Evolutionary conservation across 805 yeast species (phyloP).

Genomic region (Candida insectalens): DNA sequence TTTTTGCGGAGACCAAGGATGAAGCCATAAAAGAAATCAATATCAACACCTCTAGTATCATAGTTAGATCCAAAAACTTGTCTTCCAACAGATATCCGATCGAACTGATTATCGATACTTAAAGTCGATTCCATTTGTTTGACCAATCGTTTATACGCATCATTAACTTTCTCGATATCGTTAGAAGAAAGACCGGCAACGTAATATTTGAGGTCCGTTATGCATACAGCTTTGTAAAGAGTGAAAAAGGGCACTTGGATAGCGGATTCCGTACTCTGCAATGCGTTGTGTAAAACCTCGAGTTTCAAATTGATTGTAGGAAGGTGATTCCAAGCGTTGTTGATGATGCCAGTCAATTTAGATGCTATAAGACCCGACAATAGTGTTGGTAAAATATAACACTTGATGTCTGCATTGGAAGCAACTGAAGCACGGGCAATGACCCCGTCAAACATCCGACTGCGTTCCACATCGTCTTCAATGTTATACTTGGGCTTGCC

Average conservation of each 20-base stretch:
- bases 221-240: conserved; percentile 25
- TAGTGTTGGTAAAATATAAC: conserved; percentile 23
- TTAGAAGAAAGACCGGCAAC: conserved; percentile 15
- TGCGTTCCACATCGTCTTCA: conserved; percentile 20
- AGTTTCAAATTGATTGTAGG: conserved; percentile 25
- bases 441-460: conserved; percentile 19
- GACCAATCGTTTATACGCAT: conserved; percentile 19
- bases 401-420: conserved; percentile 11
- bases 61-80: conserved; percentile 13
- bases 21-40: conserved; percentile 31
- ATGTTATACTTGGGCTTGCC: conserved; percentile 25
- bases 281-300: conserved; percentile 25
- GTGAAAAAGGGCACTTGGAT: conserved; percentile 29
- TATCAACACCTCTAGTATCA: conserved; percentile 9
- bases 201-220: conserved; percentile 22
- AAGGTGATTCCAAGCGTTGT: conserved; percentile 21
- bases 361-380: conserved; percentile 21
- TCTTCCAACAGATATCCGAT: conserved; percentile 18
- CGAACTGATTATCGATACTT: conserved; percentile 21
- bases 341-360: conserved; percentile 16
- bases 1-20: conserved; percentile 39
- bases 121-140: conserved; percentile 7
- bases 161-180: conserved; percentile 11
- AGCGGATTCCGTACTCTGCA: conserved; percentile 31
- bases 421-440: conserved; percentile 13